phyloP scores from a whole-genome alignment of 202 grass and related monocot genomes.

The Setaria viridis region DNA sequence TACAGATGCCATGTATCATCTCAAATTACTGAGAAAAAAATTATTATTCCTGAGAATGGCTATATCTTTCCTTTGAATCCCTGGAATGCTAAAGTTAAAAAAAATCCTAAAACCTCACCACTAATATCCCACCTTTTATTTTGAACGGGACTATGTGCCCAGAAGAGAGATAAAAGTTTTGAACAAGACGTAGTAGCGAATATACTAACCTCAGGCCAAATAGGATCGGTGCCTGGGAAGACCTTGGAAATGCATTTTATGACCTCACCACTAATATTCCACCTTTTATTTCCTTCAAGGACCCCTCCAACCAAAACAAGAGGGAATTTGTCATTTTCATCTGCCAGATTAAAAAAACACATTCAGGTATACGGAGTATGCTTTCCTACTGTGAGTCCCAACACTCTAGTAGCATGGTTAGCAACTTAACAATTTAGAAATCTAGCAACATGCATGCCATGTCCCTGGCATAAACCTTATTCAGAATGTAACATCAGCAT shows the following conservation, averaged over 20 bases:
- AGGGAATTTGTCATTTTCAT: constrained; percentile 82
- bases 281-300: constrained; percentile 87
- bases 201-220: constrained; percentile 79
- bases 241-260: constrained; percentile 80
- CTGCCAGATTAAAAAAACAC: constrained; percentile 60
- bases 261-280: constrained; percentile 89
- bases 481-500: constrained; percentile 12
- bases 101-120: background rate
- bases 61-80: background rate
- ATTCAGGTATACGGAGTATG: constrained; percentile 14
- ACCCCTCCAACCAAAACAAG: constrained; percentile 99
- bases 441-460: constrained; percentile 20
- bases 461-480: background rate
- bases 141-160: background rate
- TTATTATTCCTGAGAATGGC: background rate
- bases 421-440: constrained; percentile 29
- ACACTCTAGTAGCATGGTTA: constrained; percentile 10
- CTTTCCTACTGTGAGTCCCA: constrained; percentile 14
- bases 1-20: background rate
- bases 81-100: background rate
- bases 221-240: constrained; percentile 70
- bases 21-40: background rate
- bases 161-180: constrained; percentile 25
- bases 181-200: constrained; percentile 18
- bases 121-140: too few relatives aligned